phyloP scores from a whole-genome alignment of 106 monocot species.

The Phalaenopsis aphrodite region DNA sequence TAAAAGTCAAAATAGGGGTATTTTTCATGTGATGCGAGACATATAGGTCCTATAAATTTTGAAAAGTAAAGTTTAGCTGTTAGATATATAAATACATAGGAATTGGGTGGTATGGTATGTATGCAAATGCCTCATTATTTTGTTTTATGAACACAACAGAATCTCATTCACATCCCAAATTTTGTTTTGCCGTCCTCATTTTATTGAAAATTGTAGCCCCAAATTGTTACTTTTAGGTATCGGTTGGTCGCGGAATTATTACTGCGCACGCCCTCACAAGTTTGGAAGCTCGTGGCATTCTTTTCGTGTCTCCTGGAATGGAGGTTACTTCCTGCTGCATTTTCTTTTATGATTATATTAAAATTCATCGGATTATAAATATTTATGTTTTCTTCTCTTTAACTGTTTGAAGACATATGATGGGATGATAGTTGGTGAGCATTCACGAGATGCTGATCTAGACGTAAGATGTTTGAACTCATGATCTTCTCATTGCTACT shows the following conservation, averaged over 20 bases:
- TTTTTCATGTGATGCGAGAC: no score
- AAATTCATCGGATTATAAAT: neutral
- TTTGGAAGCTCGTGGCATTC: constrained; percentile 89
- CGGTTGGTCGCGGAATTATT: constrained; percentile 71
- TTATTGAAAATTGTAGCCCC: neutral
- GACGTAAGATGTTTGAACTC: constrained; percentile 48
- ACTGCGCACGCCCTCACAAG: constrained; percentile 91
- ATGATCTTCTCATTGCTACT: neutral
- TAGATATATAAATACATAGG: no score
- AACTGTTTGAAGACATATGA: constrained; percentile 63
- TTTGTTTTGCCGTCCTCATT: neutral
- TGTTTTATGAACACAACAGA: neutral
- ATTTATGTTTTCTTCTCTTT: constrained; percentile 8
- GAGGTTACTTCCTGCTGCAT: constrained; percentile 39
- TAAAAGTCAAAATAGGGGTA: no score
- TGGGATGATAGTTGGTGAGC: constrained; percentile 98
- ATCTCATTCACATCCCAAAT: neutral
- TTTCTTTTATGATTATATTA: neutral
- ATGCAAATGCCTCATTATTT: neutral
- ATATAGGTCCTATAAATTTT: no score
- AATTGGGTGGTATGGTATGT: no score
- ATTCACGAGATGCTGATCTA: constrained; percentile 92
- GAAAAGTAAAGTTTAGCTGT: no score
- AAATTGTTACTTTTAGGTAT: constrained; percentile 36
- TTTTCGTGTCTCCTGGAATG: constrained; percentile 94